Conservation (phyloP, 2,329 filamentous ascomycete genomes). For the Nothophaeocryptopus gaeumannii region DNA sequence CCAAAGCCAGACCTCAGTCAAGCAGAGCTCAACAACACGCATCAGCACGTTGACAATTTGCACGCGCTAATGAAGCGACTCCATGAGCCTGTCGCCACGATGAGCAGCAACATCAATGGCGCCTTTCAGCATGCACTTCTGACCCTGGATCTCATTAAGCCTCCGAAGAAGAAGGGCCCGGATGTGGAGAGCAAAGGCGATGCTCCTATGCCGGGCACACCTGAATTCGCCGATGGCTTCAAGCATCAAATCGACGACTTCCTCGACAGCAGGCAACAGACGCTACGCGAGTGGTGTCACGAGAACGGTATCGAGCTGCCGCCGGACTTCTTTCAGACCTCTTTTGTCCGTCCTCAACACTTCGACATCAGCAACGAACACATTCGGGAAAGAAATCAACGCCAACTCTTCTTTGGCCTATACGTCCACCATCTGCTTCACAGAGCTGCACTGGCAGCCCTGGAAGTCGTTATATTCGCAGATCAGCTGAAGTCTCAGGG, state of each 20-base stretch:
- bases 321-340: constrained; percentile 50
- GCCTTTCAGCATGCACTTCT: constrained; percentile 63
- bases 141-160: constrained; percentile 52
- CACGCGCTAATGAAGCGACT: constrained; percentile 69
- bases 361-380: constrained; percentile 45
- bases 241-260: constrained; percentile 57
- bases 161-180: constrained; percentile 30
- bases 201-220: constrained; percentile 56
- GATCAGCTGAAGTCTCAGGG: constrained; percentile 64
- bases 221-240: constrained; percentile 55
- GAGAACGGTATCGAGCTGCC: constrained; percentile 49
- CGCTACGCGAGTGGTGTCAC: constrained; percentile 45
- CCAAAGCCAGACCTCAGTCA: constrained; percentile 24
- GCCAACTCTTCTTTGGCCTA: constrained; percentile 69
- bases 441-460: constrained; percentile 57
- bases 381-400: constrained; percentile 63
- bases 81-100: constrained; percentile 63
- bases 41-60: constrained; percentile 38
- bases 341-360: constrained; percentile 49
- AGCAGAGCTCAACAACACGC: constrained; percentile 15
- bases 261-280: constrained; percentile 58
- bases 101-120: constrained; percentile 62
- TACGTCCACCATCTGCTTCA: constrained; percentile 67
- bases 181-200: constrained; percentile 39
- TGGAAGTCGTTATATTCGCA: constrained; percentile 65